Conservation (phyloP, 768 basidiomycete genomes). For the Megacollybia marginata region DNA sequence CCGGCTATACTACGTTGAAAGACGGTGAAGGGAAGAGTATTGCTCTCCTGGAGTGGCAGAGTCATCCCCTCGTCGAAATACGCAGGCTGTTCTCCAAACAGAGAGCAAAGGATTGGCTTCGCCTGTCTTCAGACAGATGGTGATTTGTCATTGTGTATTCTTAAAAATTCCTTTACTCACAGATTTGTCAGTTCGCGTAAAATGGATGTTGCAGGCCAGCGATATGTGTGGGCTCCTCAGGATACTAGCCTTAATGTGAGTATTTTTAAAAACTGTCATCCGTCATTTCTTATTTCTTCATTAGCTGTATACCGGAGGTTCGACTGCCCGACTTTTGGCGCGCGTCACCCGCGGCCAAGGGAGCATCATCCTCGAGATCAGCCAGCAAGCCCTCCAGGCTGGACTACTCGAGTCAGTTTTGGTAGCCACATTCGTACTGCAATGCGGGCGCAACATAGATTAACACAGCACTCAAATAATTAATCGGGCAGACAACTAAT, state of each 20-base stretch:
- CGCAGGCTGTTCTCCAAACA: conserved; percentile 44
- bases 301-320: conserved; percentile 41
- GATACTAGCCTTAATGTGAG: conserved; percentile 48
- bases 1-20: conserved; percentile 48
- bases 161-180: no score
- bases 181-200: conserved; percentile 17
- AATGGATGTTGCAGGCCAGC: conserved; percentile 43
- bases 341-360: conserved; percentile 40
- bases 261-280: conserved; percentile 2
- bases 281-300: background rate
- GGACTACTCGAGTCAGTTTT: conserved; percentile 46
- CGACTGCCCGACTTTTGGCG: conserved; percentile 34
- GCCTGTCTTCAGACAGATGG: conserved; percentile 38
- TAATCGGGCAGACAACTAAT: background rate
- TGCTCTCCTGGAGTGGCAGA: conserved; percentile 54
- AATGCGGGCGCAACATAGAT: conserved; percentile 58
- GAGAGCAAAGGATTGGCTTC: conserved; percentile 45
- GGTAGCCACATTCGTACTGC: conserved; percentile 46
- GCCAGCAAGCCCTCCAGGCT: conserved; percentile 44
- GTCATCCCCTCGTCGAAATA: conserved; percentile 43
- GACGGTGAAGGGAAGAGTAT: conserved; percentile 37
- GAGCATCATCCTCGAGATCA: conserved; percentile 45
- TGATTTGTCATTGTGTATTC: conserved; percentile 10
- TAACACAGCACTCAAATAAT: conserved; percentile 14
- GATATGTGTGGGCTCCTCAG: conserved; percentile 51